Evolutionary conservation across 352 stramenopile genomes (phyloP).

Genomic region (Pythium sp.): DNA sequence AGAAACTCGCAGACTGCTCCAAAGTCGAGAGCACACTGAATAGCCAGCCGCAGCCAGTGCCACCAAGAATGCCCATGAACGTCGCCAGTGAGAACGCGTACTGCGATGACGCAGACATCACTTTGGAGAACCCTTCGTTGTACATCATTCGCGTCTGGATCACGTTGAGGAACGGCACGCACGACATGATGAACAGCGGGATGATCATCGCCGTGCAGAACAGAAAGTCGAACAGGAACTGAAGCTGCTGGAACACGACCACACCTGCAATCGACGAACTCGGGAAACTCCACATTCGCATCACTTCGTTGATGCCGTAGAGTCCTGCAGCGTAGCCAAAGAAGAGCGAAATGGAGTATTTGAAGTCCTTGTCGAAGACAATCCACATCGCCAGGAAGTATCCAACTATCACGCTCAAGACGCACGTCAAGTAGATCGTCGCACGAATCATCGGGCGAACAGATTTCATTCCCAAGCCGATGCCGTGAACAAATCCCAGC

Average conservation of each 20-base stretch:
- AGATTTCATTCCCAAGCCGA: constrained; percentile 48
- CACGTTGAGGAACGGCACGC: constrained; percentile 73
- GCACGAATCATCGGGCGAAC: constrained; percentile 42
- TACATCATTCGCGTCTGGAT: constrained; percentile 88
- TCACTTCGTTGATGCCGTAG: constrained; percentile 75
- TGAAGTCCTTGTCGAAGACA: constrained; percentile 36
- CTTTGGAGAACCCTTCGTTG: constrained; percentile 80
- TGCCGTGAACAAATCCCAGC: constrained; percentile 38
- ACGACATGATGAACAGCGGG: constrained; percentile 62
- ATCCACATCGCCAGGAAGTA: constrained; percentile 56
- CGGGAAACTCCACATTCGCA: constrained; percentile 67
- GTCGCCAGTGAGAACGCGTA: constrained; percentile 72
- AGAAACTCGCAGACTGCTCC: constrained; percentile 61
- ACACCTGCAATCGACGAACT: constrained; percentile 53
- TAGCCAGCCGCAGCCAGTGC: constrained; percentile 60
- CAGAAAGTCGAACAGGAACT: constrained; percentile 81
- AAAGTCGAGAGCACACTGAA: constrained; percentile 65
- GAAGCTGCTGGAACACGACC: constrained; percentile 63
- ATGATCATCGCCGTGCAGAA: constrained; percentile 65
- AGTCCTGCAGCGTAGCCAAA: constrained; percentile 61
- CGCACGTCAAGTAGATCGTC: constrained; percentile 34
- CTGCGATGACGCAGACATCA: constrained; percentile 76
- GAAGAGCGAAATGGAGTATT: constrained; percentile 50
- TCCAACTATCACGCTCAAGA: constrained; percentile 26
- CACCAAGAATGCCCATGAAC: constrained; percentile 64